phyloP scores from a whole-genome alignment of 2,329 filamentous ascomycete genomes.

The Monosporascus sp. region DNA sequence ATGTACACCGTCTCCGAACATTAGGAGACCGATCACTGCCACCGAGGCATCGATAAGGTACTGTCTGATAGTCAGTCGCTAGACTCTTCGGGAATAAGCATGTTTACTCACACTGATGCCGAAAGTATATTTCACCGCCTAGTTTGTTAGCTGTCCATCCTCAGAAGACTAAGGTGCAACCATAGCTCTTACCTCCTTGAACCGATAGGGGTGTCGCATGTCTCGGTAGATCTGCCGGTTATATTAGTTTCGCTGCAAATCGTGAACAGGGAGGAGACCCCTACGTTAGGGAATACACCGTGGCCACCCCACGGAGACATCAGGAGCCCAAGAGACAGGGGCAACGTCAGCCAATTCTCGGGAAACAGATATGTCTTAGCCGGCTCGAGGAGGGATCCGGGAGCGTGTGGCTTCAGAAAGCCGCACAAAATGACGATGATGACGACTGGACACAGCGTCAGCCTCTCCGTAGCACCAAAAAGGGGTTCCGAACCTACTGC shows the following conservation, averaged over 20 bases:
- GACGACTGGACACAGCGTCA: conserved; percentile 54
- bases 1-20: conserved; percentile 87
- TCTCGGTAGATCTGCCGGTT: conserved; percentile 51
- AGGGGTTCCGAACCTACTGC: conserved; percentile 56
- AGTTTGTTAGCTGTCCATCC: conserved; percentile 22
- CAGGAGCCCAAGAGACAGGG: conserved; percentile 81
- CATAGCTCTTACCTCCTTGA: conserved; percentile 34
- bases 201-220: conserved; percentile 74
- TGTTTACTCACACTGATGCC: conserved; percentile 63
- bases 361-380: conserved; percentile 78
- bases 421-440: conserved; percentile 78
- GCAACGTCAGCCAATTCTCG: conserved; percentile 78
- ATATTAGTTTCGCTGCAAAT: not conserved
- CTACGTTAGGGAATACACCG: conserved; percentile 71
- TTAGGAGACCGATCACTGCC: conserved; percentile 78
- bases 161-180: not conserved
- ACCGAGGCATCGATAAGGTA: conserved; percentile 77
- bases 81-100: not conserved
- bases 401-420: conserved; percentile 70
- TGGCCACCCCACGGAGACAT: conserved; percentile 69
- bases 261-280: conserved; percentile 5
- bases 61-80: conserved; percentile 30
- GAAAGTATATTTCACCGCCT: conserved; percentile 75
- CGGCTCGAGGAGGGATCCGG: conserved; percentile 79
- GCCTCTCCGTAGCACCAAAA: conserved; percentile 2